phyloP scores from a whole-genome alignment of 2,329 filamentous ascomycete species.

The Ceratocystis cubensis region DNA sequence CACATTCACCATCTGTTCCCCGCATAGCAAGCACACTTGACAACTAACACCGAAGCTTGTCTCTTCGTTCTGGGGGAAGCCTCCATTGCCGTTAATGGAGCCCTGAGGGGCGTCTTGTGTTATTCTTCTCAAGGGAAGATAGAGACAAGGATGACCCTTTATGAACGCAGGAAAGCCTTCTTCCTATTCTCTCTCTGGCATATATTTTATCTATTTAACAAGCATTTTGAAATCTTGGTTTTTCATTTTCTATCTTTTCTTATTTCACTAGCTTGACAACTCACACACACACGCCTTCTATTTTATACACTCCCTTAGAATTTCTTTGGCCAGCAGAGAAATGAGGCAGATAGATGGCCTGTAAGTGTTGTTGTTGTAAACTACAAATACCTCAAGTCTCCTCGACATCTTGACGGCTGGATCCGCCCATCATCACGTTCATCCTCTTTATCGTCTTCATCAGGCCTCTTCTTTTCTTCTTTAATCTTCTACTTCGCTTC shows the following conservation, averaged over 20 bases:
- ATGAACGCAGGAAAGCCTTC: not conserved
- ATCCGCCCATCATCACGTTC: not conserved
- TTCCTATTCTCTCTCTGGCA: not conserved
- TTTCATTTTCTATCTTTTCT: not conserved
- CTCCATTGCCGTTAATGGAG: not conserved
- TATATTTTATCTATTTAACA: not conserved
- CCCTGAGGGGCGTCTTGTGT: not conserved
- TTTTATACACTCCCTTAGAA: not conserved
- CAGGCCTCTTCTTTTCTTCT: not conserved
- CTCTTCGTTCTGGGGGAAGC: not conserved
- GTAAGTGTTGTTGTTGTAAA: not conserved
- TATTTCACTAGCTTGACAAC: not conserved
- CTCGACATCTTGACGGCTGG: not conserved
- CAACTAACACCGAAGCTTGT: not conserved
- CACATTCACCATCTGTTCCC: not conserved
- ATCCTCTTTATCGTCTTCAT: not conserved
- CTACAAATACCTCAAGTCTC: slow-evolving; percentile 7
- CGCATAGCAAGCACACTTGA: not conserved
- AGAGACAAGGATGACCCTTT: not conserved
- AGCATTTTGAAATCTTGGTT: not conserved
- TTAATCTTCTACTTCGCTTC: too few species aligned
- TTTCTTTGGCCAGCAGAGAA: not conserved
- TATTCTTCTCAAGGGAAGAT: not conserved
- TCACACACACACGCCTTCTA: not conserved
- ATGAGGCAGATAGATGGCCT: not conserved